Conservation (phyloP, 805 yeast species). For the Nakazawaea anatomiae region DNA sequence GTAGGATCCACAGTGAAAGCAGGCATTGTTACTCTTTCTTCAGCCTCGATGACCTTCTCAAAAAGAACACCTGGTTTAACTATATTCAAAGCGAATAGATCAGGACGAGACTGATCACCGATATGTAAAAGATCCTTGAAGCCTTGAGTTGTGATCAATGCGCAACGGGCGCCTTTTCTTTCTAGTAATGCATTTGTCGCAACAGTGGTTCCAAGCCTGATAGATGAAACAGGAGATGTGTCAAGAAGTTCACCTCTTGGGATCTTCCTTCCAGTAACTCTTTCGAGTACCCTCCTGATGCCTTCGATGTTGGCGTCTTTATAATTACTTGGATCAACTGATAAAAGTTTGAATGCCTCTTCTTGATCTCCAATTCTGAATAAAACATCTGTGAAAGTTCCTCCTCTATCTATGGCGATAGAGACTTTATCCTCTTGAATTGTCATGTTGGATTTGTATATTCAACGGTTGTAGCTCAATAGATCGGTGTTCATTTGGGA, state of each 20-base stretch:
- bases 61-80: slow-evolving; percentile 36
- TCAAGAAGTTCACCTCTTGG: slow-evolving; percentile 19
- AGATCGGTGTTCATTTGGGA: no score
- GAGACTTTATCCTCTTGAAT: slow-evolving; percentile 1
- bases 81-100: slow-evolving; percentile 37
- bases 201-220: slow-evolving; percentile 38
- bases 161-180: slow-evolving; percentile 37
- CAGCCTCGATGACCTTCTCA: slow-evolving; percentile 32
- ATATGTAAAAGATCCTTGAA: slow-evolving; percentile 37
- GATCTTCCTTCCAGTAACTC: slow-evolving; percentile 22
- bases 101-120: slow-evolving; percentile 41
- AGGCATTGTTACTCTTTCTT: slow-evolving; percentile 38
- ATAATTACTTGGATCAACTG: slow-evolving; percentile 35
- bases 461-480: not conserved
- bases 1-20: slow-evolving; percentile 32
- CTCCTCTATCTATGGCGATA: slow-evolving; percentile 9
- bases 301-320: slow-evolving; percentile 40
- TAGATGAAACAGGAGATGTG: slow-evolving; percentile 26
- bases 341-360: slow-evolving; percentile 35
- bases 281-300: slow-evolving; percentile 32
- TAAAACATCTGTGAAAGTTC: slow-evolving; percentile 32
- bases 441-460: not conserved
- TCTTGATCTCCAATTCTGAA: slow-evolving; percentile 32
- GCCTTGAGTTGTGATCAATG: slow-evolving; percentile 37
- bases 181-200: slow-evolving; percentile 43